Base-by-base conservation (phyloP, 129 eudicot genomes). In the Pulicaria dysenterica region DNA sequence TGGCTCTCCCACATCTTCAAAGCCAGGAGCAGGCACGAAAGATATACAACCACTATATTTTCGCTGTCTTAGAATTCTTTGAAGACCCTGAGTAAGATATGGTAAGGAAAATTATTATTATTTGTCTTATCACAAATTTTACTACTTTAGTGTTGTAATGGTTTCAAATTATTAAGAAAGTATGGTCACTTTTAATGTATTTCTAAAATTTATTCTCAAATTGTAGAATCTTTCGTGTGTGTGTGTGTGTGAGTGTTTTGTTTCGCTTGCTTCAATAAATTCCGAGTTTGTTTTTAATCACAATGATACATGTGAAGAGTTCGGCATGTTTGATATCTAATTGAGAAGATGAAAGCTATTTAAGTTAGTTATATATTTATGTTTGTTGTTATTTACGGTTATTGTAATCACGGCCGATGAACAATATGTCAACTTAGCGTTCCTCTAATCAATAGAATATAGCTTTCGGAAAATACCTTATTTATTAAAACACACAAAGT, bases 21-120 rank as follows among this genome's bases (percentile, higher is more conserved):
- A 93, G 0, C 95, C 98, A 63, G 98, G 85, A 39, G 91, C 98
- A 13, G 98, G 96, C 36, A 93, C 96, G 81, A 89, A 90, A 19
- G 83, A 74, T 53, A 93, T 72, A 56, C 85, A 73, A 3, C 98
- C 98, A 11, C 77, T 85, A 61, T 94, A 94, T 75, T 78, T 87
- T 74, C 98, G 83, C 64, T 85, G 81, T 34, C 79, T 63, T 67
- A 87, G 19, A 49, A 90, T 84, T 73, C 96, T 77, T 79, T 87
- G 88, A 60, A 94, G 79, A 38, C 84, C 98, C 98, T 94, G 89
- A 58, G 68, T 60, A 45, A 69, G 75, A n/a, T 73, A 11, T 72
- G 46, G 38, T 60, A 73, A 73, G 31, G 44, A 49, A 34, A 24
- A 24, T 24, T 24, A 24, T 24, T 2, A 24, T 24, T 24, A 24